These are phyloP conservation scores for Tricholoma sp. DNA, from an alignment of 768 basidiomycete species.

Conservation along the genomic window DNA sequence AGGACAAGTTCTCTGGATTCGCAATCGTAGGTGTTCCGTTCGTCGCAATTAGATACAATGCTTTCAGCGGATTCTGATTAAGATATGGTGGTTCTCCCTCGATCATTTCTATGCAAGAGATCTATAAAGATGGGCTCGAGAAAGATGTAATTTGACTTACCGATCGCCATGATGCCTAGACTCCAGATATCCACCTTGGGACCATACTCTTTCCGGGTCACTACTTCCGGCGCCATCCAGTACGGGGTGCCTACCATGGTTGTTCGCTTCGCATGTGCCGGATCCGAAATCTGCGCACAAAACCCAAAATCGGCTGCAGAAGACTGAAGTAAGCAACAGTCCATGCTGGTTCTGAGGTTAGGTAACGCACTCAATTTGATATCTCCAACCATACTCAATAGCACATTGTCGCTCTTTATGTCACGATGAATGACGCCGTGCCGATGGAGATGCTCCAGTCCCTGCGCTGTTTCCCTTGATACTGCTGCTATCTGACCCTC, in stretches of 20 bases:
- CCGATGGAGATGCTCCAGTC: constrained; percentile 89
- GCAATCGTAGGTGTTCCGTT: constrained; percentile 96
- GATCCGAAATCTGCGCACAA: constrained; percentile 92
- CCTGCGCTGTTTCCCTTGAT: constrained; percentile 87
- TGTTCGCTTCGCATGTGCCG: constrained; percentile 86
- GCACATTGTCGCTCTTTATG: constrained; percentile 98
- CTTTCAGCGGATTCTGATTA: constrained; percentile 95
- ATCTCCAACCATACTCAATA: constrained; percentile 88
- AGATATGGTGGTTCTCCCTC: constrained; percentile 96
- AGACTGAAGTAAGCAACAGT: constrained; percentile 3
- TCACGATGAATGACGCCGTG: constrained; percentile 99
- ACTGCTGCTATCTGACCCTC: constrained; percentile 99
- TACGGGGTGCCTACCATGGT: constrained; percentile 99
- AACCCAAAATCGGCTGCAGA: constrained; percentile 93
- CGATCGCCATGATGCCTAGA: constrained; percentile 94
- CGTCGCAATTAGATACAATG: constrained; percentile 95
- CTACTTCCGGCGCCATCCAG: constrained; percentile 99
- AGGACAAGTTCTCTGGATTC: constrained; percentile 71
- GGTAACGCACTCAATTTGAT: constrained; percentile 92
- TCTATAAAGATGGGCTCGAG: neutral
- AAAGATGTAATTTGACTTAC: constrained; percentile 35
- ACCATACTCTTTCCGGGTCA: constrained; percentile 95
- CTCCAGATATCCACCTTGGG: constrained; percentile 99
- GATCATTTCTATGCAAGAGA: constrained; percentile 74
- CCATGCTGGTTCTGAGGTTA: neutral